These are phyloP conservation scores for Aspergillus unguis DNA, from an alignment of 2,329 filamentous ascomycete species.

Conservation along the genomic window DNA sequence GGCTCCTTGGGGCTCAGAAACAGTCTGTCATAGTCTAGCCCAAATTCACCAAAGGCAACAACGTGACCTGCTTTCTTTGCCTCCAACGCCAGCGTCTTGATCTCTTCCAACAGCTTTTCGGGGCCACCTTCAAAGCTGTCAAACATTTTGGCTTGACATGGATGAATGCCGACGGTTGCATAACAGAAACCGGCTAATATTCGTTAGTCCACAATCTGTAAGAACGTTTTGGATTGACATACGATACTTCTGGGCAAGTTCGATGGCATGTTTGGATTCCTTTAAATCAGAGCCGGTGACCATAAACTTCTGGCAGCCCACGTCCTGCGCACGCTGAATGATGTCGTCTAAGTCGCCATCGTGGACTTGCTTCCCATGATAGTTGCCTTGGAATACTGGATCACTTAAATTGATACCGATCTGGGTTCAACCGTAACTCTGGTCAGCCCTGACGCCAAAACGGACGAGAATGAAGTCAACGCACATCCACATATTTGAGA, in stretches of 20 bases:
- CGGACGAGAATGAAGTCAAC: slow-evolving; percentile 17
- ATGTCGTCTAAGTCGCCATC: slow-evolving; percentile 57
- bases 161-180: slow-evolving; percentile 89
- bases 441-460: slow-evolving; percentile 14
- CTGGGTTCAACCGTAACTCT: slow-evolving; percentile 35
- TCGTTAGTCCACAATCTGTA: slow-evolving; percentile 11
- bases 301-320: slow-evolving; percentile 85
- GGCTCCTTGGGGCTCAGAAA: slow-evolving; percentile 74
- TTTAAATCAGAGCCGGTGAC: slow-evolving; percentile 84
- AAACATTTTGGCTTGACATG: slow-evolving; percentile 80
- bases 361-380: slow-evolving; percentile 70
- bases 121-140: slow-evolving; percentile 53
- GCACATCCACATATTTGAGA: slow-evolving; percentile 49
- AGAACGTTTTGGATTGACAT: slow-evolving; percentile 35
- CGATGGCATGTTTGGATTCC: slow-evolving; percentile 71
- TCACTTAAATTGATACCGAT: slow-evolving; percentile 96
- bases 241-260: slow-evolving; percentile 73
- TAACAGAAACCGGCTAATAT: slow-evolving; percentile 72
- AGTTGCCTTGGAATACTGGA: slow-evolving; percentile 78
- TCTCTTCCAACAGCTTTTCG: slow-evolving; percentile 49
- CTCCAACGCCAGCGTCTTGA: slow-evolving; percentile 63
- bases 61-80: slow-evolving; percentile 60
- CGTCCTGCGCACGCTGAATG: slow-evolving; percentile 70
- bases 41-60: slow-evolving; percentile 87
- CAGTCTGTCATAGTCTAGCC: slow-evolving; percentile 91